phyloP scores from a whole-genome alignment of 2,329 filamentous ascomycete genomes.

The Colletotrichum tropicicola region DNA sequence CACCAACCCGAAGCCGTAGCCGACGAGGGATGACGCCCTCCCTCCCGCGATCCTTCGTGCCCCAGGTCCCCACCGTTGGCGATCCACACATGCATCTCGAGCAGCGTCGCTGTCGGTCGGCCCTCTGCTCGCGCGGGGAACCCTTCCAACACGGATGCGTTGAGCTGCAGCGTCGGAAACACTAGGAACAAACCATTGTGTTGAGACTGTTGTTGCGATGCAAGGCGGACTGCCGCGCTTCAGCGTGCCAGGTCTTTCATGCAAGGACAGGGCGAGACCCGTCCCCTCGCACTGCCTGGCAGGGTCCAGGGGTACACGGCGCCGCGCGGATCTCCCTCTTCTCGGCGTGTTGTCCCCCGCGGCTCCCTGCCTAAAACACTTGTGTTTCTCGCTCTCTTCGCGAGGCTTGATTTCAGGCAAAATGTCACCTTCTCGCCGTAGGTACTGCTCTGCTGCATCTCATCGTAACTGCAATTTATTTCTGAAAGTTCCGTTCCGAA shows the following conservation, averaged over 20 bases:
- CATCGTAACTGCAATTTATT: background rate
- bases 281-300: background rate
- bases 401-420: constrained; percentile 7
- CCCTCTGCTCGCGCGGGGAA: background rate
- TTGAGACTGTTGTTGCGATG: constrained; percentile 1
- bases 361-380: constrained; percentile 5
- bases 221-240: constrained; percentile 5
- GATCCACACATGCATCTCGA: background rate
- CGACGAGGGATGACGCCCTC: background rate
- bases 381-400: background rate
- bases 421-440: constrained; percentile 6
- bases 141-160: background rate
- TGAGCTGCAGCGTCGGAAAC: constrained; percentile 16
- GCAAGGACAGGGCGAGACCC: constrained; percentile 16
- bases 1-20: background rate
- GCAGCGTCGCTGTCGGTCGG: background rate
- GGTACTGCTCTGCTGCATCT: background rate
- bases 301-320: constrained; percentile 12
- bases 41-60: constrained; percentile 5
- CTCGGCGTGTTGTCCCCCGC: constrained; percentile 1
- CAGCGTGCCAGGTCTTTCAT: constrained; percentile 8
- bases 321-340: constrained; percentile 2
- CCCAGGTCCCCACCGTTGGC: background rate
- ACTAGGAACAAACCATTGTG: constrained; percentile 13
- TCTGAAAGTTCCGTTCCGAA: constrained; percentile 14